Percentiles rank a stretch among this genome's conserved stretches.
Evolutionary conservation across 768 basidiomycete species (phyloP).

Genomic region (Omphalotus guepiniiformis): DNA sequence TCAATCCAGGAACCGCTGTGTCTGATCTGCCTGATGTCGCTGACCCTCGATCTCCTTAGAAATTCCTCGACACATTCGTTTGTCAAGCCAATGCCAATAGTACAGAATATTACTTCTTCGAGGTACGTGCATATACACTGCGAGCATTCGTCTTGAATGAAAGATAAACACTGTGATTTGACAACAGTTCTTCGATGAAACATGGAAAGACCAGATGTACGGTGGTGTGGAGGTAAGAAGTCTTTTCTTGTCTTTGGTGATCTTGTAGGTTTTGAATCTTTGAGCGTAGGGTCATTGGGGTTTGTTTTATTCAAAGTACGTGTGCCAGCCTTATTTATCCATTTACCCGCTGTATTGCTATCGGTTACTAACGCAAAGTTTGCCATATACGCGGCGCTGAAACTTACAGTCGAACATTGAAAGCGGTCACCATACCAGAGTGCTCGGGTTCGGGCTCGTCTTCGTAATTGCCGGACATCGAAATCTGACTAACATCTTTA

Average conservation of each 20-base stretch:
- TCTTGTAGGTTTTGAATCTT: neutral
- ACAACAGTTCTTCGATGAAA: conserved; percentile 48
- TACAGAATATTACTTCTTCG: conserved; percentile 89
- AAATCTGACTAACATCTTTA: no score
- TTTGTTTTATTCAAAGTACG: conserved; percentile 55
- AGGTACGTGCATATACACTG: conserved; percentile 32
- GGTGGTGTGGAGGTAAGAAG: conserved; percentile 71
- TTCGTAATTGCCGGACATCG: no score
- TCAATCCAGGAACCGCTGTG: neutral
- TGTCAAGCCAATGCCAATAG: conserved; percentile 82
- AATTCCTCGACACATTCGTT: conserved; percentile 81
- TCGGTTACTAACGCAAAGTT: no score
- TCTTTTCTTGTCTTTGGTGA: neutral
- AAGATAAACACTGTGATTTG: neutral
- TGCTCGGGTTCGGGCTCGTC: no score
- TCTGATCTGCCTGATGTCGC: neutral
- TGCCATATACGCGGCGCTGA: no score
- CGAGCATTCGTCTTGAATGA: neutral
- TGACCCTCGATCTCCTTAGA: conserved; percentile 33
- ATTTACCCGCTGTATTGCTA: neutral
- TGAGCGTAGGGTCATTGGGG: conserved; percentile 43
- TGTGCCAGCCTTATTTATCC: conserved; percentile 2
- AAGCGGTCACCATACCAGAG: no score
- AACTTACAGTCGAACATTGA: no score
- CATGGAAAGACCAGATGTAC: conserved; percentile 46